Percentiles rank a stretch among this genome's conserved stretches.
These are phyloP conservation scores for Biscogniauxia sp. DNA, from an alignment of 2,329 filamentous ascomycete species.

Conservation along the genomic window DNA sequence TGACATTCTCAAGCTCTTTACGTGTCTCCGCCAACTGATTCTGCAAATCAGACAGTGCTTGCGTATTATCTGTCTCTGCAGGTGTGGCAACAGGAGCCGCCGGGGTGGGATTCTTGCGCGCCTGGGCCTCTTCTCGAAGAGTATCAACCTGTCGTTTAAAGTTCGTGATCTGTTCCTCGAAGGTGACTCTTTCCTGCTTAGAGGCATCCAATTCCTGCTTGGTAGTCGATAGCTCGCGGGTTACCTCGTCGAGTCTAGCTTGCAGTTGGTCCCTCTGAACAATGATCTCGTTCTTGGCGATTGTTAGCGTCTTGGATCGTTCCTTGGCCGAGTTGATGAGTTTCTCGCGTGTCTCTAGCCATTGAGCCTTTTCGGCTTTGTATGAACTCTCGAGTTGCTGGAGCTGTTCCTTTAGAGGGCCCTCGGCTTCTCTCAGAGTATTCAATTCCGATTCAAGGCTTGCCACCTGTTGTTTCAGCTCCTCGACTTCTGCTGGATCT, in stretches of 20 bases:
- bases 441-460: conserved; percentile 65
- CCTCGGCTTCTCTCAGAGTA: conserved; percentile 47
- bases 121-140: conserved; percentile 26
- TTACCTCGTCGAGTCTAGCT: conserved; percentile 46
- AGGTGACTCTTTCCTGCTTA: conserved; percentile 34
- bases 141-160: conserved; percentile 38
- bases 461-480: conserved; percentile 75
- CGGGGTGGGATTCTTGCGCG: conserved; percentile 39
- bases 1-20: conserved; percentile 65
- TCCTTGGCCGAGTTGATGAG: conserved; percentile 64
- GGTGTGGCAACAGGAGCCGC: conserved; percentile 33
- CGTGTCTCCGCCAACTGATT: conserved; percentile 47
- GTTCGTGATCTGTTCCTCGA: conserved; percentile 43
- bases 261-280: conserved; percentile 53
- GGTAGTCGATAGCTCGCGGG: conserved; percentile 36
- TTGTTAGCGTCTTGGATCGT: conserved; percentile 51
- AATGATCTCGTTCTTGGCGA: conserved; percentile 39
- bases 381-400: conserved; percentile 50
- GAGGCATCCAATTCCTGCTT: conserved; percentile 55
- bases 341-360: conserved; percentile 51
- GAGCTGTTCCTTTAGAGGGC: conserved; percentile 53
- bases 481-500: conserved; percentile 89
- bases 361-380: conserved; percentile 54
- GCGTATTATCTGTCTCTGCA: conserved; percentile 38
- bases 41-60: conserved; percentile 50